phyloP scores from a whole-genome alignment of 805 yeast species.

The Scheffersomyces lignosus region DNA sequence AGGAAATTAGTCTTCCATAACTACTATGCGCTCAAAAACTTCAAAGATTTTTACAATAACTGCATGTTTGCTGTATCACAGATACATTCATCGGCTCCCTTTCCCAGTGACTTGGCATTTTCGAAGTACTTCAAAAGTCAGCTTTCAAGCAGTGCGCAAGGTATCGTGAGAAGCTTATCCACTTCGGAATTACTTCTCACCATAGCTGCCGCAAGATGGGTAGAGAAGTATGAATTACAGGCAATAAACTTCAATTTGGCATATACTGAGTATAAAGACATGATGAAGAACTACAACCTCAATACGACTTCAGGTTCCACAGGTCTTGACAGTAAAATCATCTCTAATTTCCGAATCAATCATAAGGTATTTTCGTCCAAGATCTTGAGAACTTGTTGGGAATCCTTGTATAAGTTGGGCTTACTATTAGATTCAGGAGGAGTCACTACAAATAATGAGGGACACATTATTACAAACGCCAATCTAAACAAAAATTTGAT shows the following conservation, averaged over 20 bases:
- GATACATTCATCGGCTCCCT: constrained; percentile 22
- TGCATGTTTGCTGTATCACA: constrained; percentile 42
- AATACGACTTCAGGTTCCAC: constrained; percentile 35
- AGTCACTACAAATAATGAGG: constrained; percentile 41
- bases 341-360: constrained; percentile 32
- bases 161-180: constrained; percentile 46
- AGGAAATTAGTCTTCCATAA: constrained; percentile 28
- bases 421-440: constrained; percentile 50
- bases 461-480: constrained; percentile 28
- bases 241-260: constrained; percentile 75
- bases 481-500: constrained; percentile 30
- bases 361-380: constrained; percentile 60
- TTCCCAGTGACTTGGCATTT: constrained; percentile 27
- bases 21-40: constrained; percentile 60
- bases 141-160: constrained; percentile 24
- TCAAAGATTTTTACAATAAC: constrained; percentile 48
- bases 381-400: constrained; percentile 74
- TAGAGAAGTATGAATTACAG: constrained; percentile 55
- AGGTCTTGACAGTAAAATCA: constrained; percentile 35
- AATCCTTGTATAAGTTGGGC: constrained; percentile 55
- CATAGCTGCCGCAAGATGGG: constrained; percentile 73
- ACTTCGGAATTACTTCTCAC: constrained; percentile 70
- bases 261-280: constrained; percentile 68
- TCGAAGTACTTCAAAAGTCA: constrained; percentile 19
- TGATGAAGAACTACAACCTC: constrained; percentile 47